Conservation (phyloP, 179 eudicot genomes). For the Actinidia polygama region DNA sequence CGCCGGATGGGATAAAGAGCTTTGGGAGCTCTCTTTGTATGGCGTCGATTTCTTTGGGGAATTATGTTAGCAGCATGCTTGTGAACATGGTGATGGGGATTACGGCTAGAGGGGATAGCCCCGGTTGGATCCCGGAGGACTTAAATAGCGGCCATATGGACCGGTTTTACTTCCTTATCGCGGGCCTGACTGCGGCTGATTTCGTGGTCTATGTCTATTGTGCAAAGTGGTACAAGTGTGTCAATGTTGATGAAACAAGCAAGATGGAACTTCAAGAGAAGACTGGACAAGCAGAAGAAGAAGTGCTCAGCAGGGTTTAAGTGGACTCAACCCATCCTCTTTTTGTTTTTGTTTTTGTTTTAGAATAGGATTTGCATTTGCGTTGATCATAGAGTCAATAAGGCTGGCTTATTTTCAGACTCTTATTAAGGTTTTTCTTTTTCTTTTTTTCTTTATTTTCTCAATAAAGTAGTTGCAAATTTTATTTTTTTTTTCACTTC, state of each 20-base stretch:
- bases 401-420: not conserved
- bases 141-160: constrained; percentile 59
- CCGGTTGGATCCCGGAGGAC: constrained; percentile 60
- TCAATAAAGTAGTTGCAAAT: not conserved
- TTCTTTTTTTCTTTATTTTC: not conserved
- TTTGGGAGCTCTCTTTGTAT: constrained; percentile 66
- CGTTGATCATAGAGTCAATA: not conserved
- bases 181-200: constrained; percentile 40
- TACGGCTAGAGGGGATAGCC: constrained; percentile 31
- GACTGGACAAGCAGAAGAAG: constrained; percentile 14
- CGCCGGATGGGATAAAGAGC: constrained; percentile 69
- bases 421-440: not conserved
- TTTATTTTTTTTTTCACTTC: no score
- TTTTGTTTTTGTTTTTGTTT: no score
- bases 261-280: not conserved
- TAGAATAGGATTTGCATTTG: not conserved
- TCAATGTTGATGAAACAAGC: constrained; percentile 21
- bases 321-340: no score
- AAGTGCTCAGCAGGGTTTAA: constrained; percentile 17
- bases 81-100: constrained; percentile 53
- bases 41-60: constrained; percentile 65
- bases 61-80: constrained; percentile 54
- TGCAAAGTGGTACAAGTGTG: constrained; percentile 50
- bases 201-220: constrained; percentile 42
- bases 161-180: constrained; percentile 56